These are phyloP conservation scores for Aquilaria malaccensis DNA, from an alignment of 345 rosid genomes.

Conservation along the genomic window DNA sequence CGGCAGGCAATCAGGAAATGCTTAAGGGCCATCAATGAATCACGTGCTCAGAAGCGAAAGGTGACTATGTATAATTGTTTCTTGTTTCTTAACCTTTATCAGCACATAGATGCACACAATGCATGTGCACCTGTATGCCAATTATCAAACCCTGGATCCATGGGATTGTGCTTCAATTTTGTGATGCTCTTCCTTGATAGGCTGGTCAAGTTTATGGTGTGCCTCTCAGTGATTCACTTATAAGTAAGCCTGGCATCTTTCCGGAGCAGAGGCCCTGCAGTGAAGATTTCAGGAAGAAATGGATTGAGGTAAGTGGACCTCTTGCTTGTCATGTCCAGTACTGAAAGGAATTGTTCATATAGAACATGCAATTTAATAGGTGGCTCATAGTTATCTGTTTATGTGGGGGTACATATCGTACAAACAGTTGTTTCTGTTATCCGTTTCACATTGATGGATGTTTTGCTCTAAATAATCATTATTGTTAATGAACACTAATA, in stretches of 20 bases:
- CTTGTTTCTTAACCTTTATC: not conserved
- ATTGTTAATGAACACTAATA: too few relatives aligned
- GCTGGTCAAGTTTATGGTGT: constrained; percentile 99
- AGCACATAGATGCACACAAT: not conserved
- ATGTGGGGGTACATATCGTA: too few relatives aligned
- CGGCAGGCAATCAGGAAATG: constrained; percentile 80
- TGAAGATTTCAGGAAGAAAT: constrained; percentile 85
- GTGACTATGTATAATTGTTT: constrained; percentile 26
- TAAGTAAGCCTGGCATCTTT: constrained; percentile 69
- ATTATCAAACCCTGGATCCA: not conserved
- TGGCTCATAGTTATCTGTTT: too few relatives aligned
- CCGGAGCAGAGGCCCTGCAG: constrained; percentile 78
- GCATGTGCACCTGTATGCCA: constrained; percentile 4
- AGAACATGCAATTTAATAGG: too few relatives aligned
- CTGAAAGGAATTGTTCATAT: too few relatives aligned
- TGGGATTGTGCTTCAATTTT: not conserved
- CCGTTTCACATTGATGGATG: too few relatives aligned
- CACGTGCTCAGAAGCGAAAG: constrained; percentile 98
- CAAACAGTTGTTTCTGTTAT: too few relatives aligned
- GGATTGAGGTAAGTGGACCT: constrained; percentile 71
- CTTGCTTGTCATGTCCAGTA: too few relatives aligned
- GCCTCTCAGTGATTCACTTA: constrained; percentile 75
- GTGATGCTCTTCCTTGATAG: constrained; percentile 29
- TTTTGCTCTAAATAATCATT: too few relatives aligned
- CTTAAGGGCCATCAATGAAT: constrained; percentile 87